Base-by-base conservation (phyloP, 352 stramenopile species). In the Pythium grandisporangium region DNA sequence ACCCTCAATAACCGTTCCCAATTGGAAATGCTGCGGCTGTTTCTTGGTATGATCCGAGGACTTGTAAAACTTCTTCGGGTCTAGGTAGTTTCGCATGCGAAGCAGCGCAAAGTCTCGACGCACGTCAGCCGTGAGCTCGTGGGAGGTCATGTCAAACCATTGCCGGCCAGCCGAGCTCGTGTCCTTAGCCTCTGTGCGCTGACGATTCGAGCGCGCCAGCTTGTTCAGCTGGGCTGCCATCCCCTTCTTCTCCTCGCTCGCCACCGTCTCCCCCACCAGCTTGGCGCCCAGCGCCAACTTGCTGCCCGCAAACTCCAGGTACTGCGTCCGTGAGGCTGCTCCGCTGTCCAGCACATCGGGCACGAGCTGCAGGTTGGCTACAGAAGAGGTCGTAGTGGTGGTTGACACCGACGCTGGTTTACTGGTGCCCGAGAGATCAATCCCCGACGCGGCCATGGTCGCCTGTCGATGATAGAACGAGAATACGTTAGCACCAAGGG, bases 11-110 rank as follows among this genome's bases (percentile, higher is more conserved):
- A 97, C 89, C 13, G 80, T 92, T 16, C 93, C 93, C 30, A 94
- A 62, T 54, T 97, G 89, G 44, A 96, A 94, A 47, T 96, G 68
- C 46, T 86, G 92, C 21, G 84, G 84, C 48, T 93, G 54, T 19
- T 69, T 70, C 42, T 84, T 82, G 33, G 64, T 61, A 55, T 89
- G 78, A 55, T 95, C 82, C 47, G 72, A 91, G 48, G 69, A 82
- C 79, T 98, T 98, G 89, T 98, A 98, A 46, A 98, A 98, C 53
- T 95, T 95, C 63, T 97, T 97, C 2, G 93, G 93, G 61, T 98
- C 91, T 44, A 97, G 48, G 63, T 97, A 98, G 54, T 94, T 97
- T 35, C 93, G 73, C 77, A 97, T 96, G 7, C 86, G 84, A 51
- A 98, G 77, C 16, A 98, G 53, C n/a, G 74, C 58, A 45, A 97